These are phyloP conservation scores for Bruguiera gymnorhiza DNA, from an alignment of 345 rosid species.

Conservation along the genomic window DNA sequence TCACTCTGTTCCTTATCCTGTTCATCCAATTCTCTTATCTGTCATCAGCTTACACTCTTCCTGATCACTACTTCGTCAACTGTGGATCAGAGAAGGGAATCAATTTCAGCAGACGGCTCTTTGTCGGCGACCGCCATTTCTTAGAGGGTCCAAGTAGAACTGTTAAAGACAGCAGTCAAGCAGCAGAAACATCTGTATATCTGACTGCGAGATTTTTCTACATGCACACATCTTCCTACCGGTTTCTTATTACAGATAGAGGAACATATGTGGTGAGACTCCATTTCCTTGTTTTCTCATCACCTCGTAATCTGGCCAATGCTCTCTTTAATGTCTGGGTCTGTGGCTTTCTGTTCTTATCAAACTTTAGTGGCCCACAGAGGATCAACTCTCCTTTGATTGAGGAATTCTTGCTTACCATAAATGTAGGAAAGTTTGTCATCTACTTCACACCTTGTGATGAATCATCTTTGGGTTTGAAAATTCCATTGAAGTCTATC, in stretches of 20 bases:
- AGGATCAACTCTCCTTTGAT: neutral
- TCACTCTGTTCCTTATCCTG: neutral
- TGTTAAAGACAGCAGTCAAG: constrained; percentile 1
- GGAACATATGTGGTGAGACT: constrained; percentile 15
- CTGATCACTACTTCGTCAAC: constrained; percentile 4
- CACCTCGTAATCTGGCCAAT: neutral
- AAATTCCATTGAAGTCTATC: constrained; percentile 64
- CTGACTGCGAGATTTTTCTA: constrained; percentile 24
- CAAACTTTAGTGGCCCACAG: neutral
- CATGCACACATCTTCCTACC: neutral
- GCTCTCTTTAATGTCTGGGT: constrained; percentile 19
- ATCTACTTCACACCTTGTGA: constrained; percentile 35
- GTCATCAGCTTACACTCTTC: constrained; percentile 9
- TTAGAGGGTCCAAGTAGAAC: neutral
- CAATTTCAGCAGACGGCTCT: neutral
- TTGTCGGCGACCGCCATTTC: neutral
- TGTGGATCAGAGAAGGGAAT: constrained; percentile 6
- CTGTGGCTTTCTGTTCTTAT: constrained; percentile 3
- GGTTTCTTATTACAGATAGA: neutral
- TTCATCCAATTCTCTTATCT: neutral
- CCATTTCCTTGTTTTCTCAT: constrained; percentile 19
- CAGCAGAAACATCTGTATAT: constrained; percentile 9
- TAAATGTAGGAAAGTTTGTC: neutral
- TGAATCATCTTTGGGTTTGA: constrained; percentile 44
- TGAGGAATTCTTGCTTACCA: constrained; percentile 9